Evolutionary conservation across 2,329 filamentous ascomycete species (phyloP).

Genomic region (Aspergillus carbonarius): DNA sequence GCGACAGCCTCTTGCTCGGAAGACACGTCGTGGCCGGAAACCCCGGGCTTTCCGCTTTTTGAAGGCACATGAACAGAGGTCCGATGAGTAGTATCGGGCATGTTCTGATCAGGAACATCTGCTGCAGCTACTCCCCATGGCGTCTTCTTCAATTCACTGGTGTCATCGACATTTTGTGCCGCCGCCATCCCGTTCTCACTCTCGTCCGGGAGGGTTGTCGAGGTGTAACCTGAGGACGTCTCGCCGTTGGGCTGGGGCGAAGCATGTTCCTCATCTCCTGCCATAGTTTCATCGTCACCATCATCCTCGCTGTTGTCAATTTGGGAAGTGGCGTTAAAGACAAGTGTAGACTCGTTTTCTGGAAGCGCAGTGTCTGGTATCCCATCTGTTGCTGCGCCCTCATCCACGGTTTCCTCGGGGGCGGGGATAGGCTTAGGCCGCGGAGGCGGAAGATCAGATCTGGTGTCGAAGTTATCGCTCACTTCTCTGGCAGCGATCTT

Average conservation of each 20-base stretch:
- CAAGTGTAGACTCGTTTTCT: background rate
- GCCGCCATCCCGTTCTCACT: background rate
- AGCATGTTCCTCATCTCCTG: background rate
- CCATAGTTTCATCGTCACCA: background rate
- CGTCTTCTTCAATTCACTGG: background rate
- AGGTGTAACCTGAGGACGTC: background rate
- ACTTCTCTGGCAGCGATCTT: constrained; percentile 75
- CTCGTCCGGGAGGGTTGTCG: background rate
- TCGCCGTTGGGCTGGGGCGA: background rate
- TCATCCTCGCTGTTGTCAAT: background rate
- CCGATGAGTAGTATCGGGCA: background rate
- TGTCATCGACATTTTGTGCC: background rate
- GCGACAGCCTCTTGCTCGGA: constrained; percentile 60
- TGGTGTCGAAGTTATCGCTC: constrained; percentile 75
- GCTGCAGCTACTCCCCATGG: constrained; percentile 57
- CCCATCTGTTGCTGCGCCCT: background rate
- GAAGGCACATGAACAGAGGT: background rate
- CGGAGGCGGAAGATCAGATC: constrained; percentile 43
- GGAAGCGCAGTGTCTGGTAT: background rate
- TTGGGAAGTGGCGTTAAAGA: background rate
- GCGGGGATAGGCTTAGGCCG: constrained; percentile 27
- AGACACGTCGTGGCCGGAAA: background rate
- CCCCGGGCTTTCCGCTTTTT: background rate
- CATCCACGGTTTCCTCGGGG: constrained; percentile 9
- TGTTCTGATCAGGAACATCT: constrained; percentile 43